These are phyloP conservation scores for Stylosanthes scabra DNA, from an alignment of 331 rosid species.

Conservation along the genomic window DNA sequence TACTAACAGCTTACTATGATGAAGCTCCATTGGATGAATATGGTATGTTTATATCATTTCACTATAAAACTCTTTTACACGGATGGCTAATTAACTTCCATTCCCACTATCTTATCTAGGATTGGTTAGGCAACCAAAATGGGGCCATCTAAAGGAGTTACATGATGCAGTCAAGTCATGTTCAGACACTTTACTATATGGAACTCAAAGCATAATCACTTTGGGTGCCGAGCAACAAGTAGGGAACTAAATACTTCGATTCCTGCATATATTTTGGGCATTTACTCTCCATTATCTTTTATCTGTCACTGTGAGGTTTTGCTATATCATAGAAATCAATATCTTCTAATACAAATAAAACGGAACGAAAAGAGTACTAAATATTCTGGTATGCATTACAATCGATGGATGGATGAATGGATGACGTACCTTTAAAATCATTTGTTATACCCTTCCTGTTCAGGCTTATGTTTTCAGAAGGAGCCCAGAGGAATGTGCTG, in stretches of 20 bases:
- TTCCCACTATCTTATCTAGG: conserved; percentile 49
- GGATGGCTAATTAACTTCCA: too few species aligned
- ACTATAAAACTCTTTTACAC: neutral
- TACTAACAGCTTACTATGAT: conserved; percentile 76
- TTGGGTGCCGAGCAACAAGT: conserved; percentile 65
- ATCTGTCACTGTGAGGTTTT: too few species aligned
- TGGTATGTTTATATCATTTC: conserved; percentile 51
- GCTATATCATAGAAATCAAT: too few species aligned
- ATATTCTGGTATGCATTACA: neutral
- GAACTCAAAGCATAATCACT: conserved; percentile 46
- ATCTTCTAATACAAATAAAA: too few species aligned
- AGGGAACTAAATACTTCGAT: conserved; percentile 22
- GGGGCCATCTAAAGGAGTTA: conserved; percentile 90
- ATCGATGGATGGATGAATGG: neutral
- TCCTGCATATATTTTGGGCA: neutral
- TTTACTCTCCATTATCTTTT: too few species aligned
- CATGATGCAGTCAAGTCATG: conserved; percentile 81
- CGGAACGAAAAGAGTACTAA: too few species aligned
- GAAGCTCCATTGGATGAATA: conserved; percentile 90
- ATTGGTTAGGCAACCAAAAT: conserved; percentile 78
- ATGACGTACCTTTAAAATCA: conserved; percentile 2
- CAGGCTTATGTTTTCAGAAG: conserved; percentile 78
- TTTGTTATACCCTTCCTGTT: conserved; percentile 12
- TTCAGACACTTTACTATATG: conserved; percentile 59
- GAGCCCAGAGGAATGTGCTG: conserved; percentile 68